Conservation (phyloP, 768 basidiomycete species). For the Neoboletus subvelutipes region DNA sequence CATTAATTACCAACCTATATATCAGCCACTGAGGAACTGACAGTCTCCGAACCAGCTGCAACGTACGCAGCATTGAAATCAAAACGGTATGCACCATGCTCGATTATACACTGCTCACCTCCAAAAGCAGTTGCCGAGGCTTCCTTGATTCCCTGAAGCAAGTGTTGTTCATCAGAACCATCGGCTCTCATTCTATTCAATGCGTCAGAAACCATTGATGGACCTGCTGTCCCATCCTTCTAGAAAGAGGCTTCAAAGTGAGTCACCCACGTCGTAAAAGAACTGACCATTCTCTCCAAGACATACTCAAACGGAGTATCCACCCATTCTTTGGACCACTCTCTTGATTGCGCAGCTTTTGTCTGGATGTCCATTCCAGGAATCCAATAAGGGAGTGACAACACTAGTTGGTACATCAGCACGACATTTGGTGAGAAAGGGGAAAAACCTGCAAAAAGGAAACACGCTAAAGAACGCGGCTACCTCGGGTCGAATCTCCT, state of each 20-base stretch:
- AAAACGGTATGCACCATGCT: background rate
- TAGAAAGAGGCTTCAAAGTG: background rate
- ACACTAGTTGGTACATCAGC: slow-evolving; percentile 20
- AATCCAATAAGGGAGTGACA: slow-evolving; percentile 27
- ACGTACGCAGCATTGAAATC: background rate
- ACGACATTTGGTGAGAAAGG: slow-evolving; percentile 1
- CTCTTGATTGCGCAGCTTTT: slow-evolving; percentile 19
- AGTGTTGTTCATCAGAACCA: background rate
- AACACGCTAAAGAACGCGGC: slow-evolving; percentile 17
- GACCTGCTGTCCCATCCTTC: slow-evolving; percentile 14
- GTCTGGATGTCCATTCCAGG: slow-evolving; percentile 32
- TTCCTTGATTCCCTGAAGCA: slow-evolving; percentile 18
- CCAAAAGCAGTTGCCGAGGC: slow-evolving; percentile 20
- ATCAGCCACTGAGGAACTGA: background rate
- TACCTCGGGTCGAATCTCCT: slow-evolving; percentile 25
- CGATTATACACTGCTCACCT: slow-evolving; percentile 9
- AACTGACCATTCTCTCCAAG: slow-evolving; percentile 15
- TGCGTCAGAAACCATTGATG: slow-evolving; percentile 19
- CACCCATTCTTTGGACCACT: slow-evolving; percentile 20
- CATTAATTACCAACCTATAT: background rate
- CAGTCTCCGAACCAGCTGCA: slow-evolving; percentile 22
- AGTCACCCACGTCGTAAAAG: background rate
- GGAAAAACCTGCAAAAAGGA: slow-evolving; percentile 7
- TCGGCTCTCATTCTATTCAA: slow-evolving; percentile 6
- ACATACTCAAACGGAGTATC: slow-evolving; percentile 20